Base-by-base conservation (phyloP, 257 asterid species). In the Handroanthus guayacan region DNA sequence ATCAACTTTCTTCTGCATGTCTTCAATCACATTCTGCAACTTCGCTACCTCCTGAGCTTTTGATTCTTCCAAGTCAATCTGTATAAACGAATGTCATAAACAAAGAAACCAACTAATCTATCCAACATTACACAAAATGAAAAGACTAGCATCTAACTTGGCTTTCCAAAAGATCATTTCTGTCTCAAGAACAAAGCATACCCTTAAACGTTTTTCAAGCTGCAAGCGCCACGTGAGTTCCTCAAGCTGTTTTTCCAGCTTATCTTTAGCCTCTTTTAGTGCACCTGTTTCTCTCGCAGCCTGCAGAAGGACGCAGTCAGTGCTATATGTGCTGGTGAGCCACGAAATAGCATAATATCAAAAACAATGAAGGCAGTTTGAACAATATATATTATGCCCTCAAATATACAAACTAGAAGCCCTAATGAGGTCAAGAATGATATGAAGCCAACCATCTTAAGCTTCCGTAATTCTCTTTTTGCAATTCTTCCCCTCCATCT, bases 281-380 rank as follows among this genome's bases (percentile, higher is more conserved):
- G 97, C 98, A 82, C 99, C 99, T 18, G 99, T 95, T 66, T 95
- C 99, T 82, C 97, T 91, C 50, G 99, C 98, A 85, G 97, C 98
- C 97, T 94, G 89, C 79, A 86, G 20, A 78, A 51, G 63, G 43
- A 75, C 67, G 50, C 6, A 78, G 74, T 75, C 20, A 50, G 8
- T 60, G 34, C 12, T 75, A 56, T 36, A 43, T 56, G 63, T 45
- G 76, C 6, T 16, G 39, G 73, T 45, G 45, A 68, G 16, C 65
- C 70, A 51, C 18, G 58, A 65, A 41, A 75, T 13, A 54, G 17
- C 61, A 66, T 17, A 78, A 48, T 57, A 17, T 16, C 66, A 3
- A 70, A 71, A 18, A n/a, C 31, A 2, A 52, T 48, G 43, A 60
- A 25, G 43, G 69, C 56, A 62, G 60, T 54, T 54, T 79, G 65